Base-by-base conservation (phyloP, 345 rosid species). In the Physaria fendleri region DNA sequence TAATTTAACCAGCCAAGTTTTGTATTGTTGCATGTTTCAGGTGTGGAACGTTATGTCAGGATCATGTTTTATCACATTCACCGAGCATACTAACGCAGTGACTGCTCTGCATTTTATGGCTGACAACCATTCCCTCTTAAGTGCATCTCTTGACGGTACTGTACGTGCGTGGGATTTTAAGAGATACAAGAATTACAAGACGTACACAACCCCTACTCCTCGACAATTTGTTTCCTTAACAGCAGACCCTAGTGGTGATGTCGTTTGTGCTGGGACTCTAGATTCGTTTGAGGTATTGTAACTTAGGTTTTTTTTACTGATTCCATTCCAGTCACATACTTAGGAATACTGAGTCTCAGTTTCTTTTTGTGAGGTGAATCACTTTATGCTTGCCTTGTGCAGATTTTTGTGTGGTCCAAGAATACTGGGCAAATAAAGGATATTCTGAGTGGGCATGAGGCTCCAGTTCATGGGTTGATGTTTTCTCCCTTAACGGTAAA, bases 321-420 rank as follows among this genome's bases (percentile, higher is more conserved):
- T 33, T 29, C 11, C 27, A 25, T n/a, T n/a, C 11, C 27, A 25
- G 27, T 37, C 24, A 35, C 34, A 25, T 56, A 8, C 40, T 45
- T 15, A 5, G 12, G 65, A 9, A 15, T 45, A 21, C 11, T 29
- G 9, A 52, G 18, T 16, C 18, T 2, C 43, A 37, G 67, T 22
- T n/a, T 35, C 8, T 30, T 48, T 50, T 23, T 45, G 38, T 25
- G 32, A 42, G 13, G 38, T 62, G 46, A 30, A 23, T 55, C 21
- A 56, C 51, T 55, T 47, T 29, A 65, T 56, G 17, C 18, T 49
- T 17, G 52, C n/a, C 32, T 22, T 66, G 51, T 73, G 35, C 67
- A 91, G 98, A 85, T 91, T 64, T 89, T 89, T 69, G 96, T 93
- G 58, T 89, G 99, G 97, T 93, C 99, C n/a, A 89, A 89, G 97